A percentile compares a stretch with the other conserved stretches of the same genome.
Evolutionary conservation across 305 asterid genomes (phyloP).

Genomic region (Andrographis paniculata): DNA sequence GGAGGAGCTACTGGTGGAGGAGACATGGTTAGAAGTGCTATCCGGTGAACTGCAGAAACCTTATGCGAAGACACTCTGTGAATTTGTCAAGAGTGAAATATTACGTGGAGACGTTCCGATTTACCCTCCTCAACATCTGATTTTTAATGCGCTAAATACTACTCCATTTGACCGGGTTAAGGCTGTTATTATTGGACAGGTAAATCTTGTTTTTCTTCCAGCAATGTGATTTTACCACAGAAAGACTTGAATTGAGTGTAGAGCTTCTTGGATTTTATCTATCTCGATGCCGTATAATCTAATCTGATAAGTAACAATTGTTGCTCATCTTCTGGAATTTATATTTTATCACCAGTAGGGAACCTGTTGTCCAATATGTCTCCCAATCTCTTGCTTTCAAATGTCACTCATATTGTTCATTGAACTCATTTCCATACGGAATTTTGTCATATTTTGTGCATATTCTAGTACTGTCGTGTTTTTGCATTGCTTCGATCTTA

Average conservation of each 20-base stretch:
- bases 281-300: no score
- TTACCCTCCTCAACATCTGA: constrained; percentile 84
- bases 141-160: constrained; percentile 80
- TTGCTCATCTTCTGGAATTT: no score
- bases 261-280: no score
- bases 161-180: constrained; percentile 72
- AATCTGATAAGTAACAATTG: no score
- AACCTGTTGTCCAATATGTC: no score
- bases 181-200: constrained; percentile 97
- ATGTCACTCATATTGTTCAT: no score
- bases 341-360: no score
- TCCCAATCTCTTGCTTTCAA: no score
- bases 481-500: neutral
- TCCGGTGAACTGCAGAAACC: constrained; percentile 74
- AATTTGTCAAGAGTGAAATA: constrained; percentile 64
- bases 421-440: no score
- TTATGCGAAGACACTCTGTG: constrained; percentile 48
- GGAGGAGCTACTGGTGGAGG: constrained; percentile 76
- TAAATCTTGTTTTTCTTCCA: constrained; percentile 1
- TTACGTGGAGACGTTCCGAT: constrained; percentile 42
- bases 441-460: no score
- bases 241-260: neutral
- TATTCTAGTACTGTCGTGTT: neutral
- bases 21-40: constrained; percentile 66
- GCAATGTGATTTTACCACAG: neutral